Percentiles rank a stretch among this genome's conserved stretches.
These are phyloP conservation scores for Thermomyces lanuginosus DNA, from an alignment of 2,329 filamentous ascomycete species.

Conservation along the genomic window DNA sequence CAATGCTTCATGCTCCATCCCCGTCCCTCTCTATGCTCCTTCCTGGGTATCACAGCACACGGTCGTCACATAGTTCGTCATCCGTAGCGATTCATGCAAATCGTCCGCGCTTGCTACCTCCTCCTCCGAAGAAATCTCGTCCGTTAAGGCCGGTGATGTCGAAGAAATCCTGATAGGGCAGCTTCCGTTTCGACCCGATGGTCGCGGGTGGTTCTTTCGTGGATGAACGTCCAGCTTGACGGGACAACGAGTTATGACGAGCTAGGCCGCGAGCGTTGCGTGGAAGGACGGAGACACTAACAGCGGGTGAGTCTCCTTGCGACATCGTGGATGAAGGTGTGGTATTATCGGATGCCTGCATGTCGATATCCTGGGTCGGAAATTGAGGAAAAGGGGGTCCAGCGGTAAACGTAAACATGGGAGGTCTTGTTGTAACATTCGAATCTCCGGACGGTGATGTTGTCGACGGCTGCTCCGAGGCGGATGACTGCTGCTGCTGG, in stretches of 20 bases:
- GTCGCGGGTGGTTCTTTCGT: slow-evolving; percentile 23
- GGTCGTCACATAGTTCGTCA: too few relatives aligned
- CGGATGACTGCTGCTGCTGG: slow-evolving; percentile 8
- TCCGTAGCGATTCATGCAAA: slow-evolving; percentile 24
- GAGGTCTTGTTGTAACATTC: slow-evolving; percentile 13
- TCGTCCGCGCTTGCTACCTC: slow-evolving; percentile 33
- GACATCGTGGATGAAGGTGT: slow-evolving; percentile 10
- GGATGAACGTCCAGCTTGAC: slow-evolving; percentile 21
- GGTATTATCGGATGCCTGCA: slow-evolving; percentile 25
- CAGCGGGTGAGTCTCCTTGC: slow-evolving; percentile 10
- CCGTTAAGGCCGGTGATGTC: slow-evolving; percentile 30
- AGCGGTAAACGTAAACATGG: slow-evolving; percentile 30
- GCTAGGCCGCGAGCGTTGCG: slow-evolving; percentile 25
- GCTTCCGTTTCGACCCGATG: slow-evolving; percentile 33
- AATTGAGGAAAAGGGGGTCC: slow-evolving; percentile 22
- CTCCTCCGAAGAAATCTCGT: slow-evolving; percentile 29
- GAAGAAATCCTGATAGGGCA: slow-evolving; percentile 33
- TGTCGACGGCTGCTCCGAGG: slow-evolving; percentile 5
- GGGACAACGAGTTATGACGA: slow-evolving; percentile 22
- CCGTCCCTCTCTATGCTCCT: too few relatives aligned
- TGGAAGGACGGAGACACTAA: slow-evolving; percentile 29
- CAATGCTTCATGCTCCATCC: too few relatives aligned
- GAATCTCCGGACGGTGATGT: slow-evolving; percentile 11
- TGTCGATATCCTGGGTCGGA: slow-evolving; percentile 26
- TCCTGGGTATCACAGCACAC: too few relatives aligned